Base-by-base conservation (phyloP, 2,329 filamentous ascomycete genomes). In the Pseudogymnoascus verrucosus region DNA sequence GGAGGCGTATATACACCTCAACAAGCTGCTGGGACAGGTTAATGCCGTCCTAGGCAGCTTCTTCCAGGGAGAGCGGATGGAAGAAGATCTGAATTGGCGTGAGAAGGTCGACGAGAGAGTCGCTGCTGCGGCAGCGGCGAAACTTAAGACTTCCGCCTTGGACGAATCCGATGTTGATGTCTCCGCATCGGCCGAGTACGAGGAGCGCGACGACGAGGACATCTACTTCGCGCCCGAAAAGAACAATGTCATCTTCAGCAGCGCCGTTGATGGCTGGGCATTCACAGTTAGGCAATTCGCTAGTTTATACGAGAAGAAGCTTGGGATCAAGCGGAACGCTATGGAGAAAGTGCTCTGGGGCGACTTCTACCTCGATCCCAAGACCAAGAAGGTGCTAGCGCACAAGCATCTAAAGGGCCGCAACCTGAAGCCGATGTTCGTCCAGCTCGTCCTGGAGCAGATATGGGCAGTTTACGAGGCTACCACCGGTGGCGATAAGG, bases 191-290 rank as follows among this genome's bases (percentile, higher is more conserved):
- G 47, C 21, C 23, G 83, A 88, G 64, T 99, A 91, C 69, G 88
- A 97, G 74, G 95, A 98, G 74, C 87, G 87, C 69, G 93, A 97
- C 71, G 95, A 99, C 71, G 93, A 98, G 74, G 93, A 97, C 74
- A 87, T 99, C 26, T 99, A 99, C 75, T 99, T 99, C 76, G 91
- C 95, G 0, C 95, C 95, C 0, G 95, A 99, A 73, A 96, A 93
- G 76, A 97, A 97, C 76, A 99, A 99, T 72, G 95, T 99, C 75
- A 98, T 99, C 67, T 99, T 99, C 75, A 92, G 91, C 78, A 98
- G 93, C 74, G 95, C 95, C 65, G 89, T 96, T 64, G 95, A 99
- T 73, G 95, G 95, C n/a, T 99, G 95, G 95, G 95, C 95, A 2
- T 99, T 99, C 71, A 99, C 95, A 0, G 88, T 96, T 60, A 86